Evolutionary conservation across 176 grass and related monocot species (phyloP).

Genomic region (Panicum miliaceum): DNA sequence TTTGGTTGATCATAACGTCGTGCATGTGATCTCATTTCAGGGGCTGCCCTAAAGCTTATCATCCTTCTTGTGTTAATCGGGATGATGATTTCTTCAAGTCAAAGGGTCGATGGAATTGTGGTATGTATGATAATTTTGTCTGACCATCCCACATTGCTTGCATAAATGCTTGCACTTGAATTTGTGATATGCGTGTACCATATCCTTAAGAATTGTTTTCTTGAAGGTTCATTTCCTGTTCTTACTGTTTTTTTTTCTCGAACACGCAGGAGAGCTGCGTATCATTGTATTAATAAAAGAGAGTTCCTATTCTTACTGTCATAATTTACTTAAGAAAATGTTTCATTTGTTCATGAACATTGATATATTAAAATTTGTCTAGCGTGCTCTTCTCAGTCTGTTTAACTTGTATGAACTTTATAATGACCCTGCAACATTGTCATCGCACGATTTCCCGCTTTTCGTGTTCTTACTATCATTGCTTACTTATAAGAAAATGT

Average conservation of each 20-base stretch:
- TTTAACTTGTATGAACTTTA: slow-evolving; percentile 6
- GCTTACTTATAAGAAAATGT: slow-evolving; percentile 8
- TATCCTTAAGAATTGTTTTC: slow-evolving; percentile 15
- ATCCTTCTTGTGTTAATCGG: slow-evolving; percentile 95
- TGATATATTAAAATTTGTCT: neutral
- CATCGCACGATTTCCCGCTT: no score
- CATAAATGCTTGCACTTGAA: slow-evolving; percentile 25
- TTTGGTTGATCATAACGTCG: slow-evolving; percentile 37
- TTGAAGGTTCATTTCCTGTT: neutral
- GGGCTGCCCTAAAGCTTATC: slow-evolving; percentile 95
- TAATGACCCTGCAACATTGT: no score
- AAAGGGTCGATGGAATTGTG: slow-evolving; percentile 96
- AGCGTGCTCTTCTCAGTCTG: neutral
- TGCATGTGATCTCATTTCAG: slow-evolving; percentile 51
- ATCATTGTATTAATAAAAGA: no score
- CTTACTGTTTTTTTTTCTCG: no score
- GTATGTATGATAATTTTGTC: slow-evolving; percentile 56
- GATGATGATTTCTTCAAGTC: slow-evolving; percentile 92
- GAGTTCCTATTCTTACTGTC: neutral
- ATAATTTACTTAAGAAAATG: slow-evolving; percentile 25
- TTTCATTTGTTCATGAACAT: slow-evolving; percentile 6
- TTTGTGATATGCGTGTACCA: slow-evolving; percentile 25
- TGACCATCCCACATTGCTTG: neutral
- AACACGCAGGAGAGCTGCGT: no score
- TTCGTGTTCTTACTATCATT: slow-evolving; percentile 13